Base-by-base conservation (phyloP, 495 filamentous ascomycete species). In the Annulohypoxylon maeteangense region DNA sequence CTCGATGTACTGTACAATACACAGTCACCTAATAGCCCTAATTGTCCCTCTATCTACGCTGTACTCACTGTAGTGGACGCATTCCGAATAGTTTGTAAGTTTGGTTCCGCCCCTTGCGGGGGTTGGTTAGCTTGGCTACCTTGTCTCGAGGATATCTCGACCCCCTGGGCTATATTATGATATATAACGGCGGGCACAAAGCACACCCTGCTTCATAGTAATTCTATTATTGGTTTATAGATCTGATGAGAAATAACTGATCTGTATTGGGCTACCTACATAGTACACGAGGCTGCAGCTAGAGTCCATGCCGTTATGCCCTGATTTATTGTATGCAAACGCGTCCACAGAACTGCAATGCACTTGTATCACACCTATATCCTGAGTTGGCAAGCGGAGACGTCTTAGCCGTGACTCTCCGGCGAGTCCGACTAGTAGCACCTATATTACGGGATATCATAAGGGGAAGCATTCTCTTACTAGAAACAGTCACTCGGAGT, bases 61-160 rank as follows among this genome's bases (percentile, higher is more conserved):
- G n/a, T n/a, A n/a, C 38, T 64, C 55, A 18, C 56, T 45, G 60
- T 57, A 40, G 56, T 25, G 50, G 48, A 64, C 45, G 48, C 50
- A 50, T 65, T 56, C 70, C 65, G 55, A 65, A 69, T 61, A 62
- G 16, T 58, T 53, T 62, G 27, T n/a, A 66, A 73, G 42, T 73
- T 40, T 62, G 70, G 70, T 69, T 73, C 70, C 65, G 65, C 55
- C 61, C 65, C 70, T 65, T 73, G 65, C 60, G 51, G 65, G 68
- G 65, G 63, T 57, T 51, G 55, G 69, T n/a, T 63, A 55, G 70
- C 53, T 60, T 65, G 48, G 38, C 47, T 51, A 63, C 31, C 20
- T 51, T 54, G 18, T 29, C 45, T 10, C 42, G 50, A 68, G 55
- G 58, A 65, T 65, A 68, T 58, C 27, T 65, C 36, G 23, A 69